Base-by-base conservation (phyloP, 306 rosid genomes). In the Benincasa hispida region DNA sequence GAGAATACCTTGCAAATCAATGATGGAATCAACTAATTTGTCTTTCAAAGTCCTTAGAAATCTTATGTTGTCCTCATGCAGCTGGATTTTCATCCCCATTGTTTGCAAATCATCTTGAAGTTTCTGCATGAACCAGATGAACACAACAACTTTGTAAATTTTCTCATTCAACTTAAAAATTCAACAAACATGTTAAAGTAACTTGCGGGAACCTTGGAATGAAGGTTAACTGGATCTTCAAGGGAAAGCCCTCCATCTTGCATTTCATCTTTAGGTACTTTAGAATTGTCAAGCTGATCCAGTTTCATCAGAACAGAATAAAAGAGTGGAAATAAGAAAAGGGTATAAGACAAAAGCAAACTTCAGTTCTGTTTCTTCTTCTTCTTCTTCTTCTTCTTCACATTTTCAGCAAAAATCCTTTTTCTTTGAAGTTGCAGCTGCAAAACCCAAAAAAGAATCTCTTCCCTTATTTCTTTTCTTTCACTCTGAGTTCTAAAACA, bases 1-100 rank as follows among this genome's bases (percentile, higher is more conserved):
- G 13, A 69, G 14, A 24, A 24, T 87, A 94, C 98, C 98, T 86
- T 90, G 89, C 84, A 89, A 63, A 82, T 91, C 86, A 70, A 85
- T 79, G 80, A 91, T 87, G 80, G 88, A 74, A 25, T 90, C 91
- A 0, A 91, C 93, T 28, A 90, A 78, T 81, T 91, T 89, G 83
- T 48, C 81, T 67, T 66, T 90, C 82, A 88, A 85, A 75, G 84
- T 76, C 72, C 78, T 87, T 66, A 94, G 79, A 79, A 61, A 75
- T 74, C 56, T 82, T 56, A 94, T 21, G 83, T 63, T 85, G 39
- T 90, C 97, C 72, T 94, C 98, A 22, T 89, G 96, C 83, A 84
- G 83, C 83, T 91, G 91, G 53, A 94, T 84, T 84, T 90, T 87
- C 78, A 63, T 27, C 79, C 97, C 97, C 39, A 91, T 73, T 37